Evolutionary conservation across 108 stramenopile species (phyloP).

Genomic region (Cyclotella atomus): DNA sequence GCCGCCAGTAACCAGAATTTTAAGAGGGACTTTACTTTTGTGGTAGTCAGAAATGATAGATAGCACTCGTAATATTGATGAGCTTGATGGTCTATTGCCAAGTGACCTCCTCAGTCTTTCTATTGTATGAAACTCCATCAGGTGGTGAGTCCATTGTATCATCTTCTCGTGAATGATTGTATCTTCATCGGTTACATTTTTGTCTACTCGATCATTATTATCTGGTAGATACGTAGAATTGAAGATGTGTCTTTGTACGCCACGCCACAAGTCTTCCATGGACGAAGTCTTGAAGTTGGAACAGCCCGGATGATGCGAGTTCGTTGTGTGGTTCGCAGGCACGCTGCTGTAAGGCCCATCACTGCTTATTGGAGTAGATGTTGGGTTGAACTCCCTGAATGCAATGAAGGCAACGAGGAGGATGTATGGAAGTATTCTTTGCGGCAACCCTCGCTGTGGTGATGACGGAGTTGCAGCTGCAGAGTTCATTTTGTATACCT

Average conservation of each 20-base stretch:
- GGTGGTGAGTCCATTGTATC: constrained; percentile 8
- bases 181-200: constrained; percentile 3
- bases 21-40: constrained; percentile 5
- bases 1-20: constrained; percentile 20
- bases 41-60: constrained; percentile 17
- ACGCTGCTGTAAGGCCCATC: constrained; percentile 1
- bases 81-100: constrained; percentile 1
- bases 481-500: not conserved
- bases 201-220: constrained; percentile 1
- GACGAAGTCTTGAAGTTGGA: constrained; percentile 4
- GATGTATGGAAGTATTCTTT: not conserved
- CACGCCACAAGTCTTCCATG: constrained; percentile 5
- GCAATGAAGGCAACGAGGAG: constrained; percentile 2
- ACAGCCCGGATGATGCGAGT: constrained; percentile 1
- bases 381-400: constrained; percentile 3
- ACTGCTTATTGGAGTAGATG: no score
- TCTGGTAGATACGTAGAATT: constrained; percentile 12
- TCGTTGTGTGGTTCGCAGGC: not conserved
- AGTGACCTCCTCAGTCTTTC: constrained; percentile 6
- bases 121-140: constrained; percentile 10
- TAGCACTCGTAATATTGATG: constrained; percentile 7
- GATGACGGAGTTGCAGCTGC: not conserved
- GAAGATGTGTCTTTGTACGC: not conserved
- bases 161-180: not conserved
- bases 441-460: not conserved